Base-by-base conservation (phyloP, 2,329 filamentous ascomycete species). In the Penicillium psychrosexuale region DNA sequence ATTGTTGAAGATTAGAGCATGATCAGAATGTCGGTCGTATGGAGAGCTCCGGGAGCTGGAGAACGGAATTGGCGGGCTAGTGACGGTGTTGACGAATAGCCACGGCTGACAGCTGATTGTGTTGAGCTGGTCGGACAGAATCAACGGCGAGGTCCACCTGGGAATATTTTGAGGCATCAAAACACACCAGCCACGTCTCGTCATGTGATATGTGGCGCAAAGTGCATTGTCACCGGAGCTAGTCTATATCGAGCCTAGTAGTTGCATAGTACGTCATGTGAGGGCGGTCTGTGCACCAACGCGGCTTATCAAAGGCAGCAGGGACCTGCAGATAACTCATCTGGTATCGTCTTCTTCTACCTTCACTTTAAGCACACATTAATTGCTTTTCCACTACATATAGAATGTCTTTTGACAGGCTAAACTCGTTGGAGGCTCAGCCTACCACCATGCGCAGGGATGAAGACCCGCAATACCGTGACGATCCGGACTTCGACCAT, bases 401-500 rank as follows among this genome's bases (percentile, higher is more conserved):
- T 47, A 57, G 58, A 59, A 97, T 97, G 93, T 96, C 93, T 17
- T 97, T 94, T 77, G 89, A 96, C 72, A 89, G 90, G 65, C 83
- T 94, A 60, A 89, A 89, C 53, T 88, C 84, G 58, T 81, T 97
- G 63, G 93, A 97, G 79, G 86, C 92, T 63, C 88, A 89, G 75
- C 84, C 85, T 38, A 86, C 85, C 30, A 84, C 79, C 58, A 82
- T 82, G 77, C 81, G 89, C 59, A 83, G 85, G 61, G 80, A 84
- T 57, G 85, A 88, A 72, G 88, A 89, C 70, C 80, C 86, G 43
- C 78, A 85, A 67, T 99, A 96, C 77, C 82, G 84, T 69, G 94
- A 99, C 77, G 91, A 97, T 72, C 94, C 94, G 48, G 91, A 91
- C 61, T 99, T 97, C 81, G 84, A 90, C 69, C 82, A 84, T 55